These are phyloP conservation scores for Carex littledalei DNA, from an alignment of 176 grass and related monocot genomes.

Conservation along the genomic window DNA sequence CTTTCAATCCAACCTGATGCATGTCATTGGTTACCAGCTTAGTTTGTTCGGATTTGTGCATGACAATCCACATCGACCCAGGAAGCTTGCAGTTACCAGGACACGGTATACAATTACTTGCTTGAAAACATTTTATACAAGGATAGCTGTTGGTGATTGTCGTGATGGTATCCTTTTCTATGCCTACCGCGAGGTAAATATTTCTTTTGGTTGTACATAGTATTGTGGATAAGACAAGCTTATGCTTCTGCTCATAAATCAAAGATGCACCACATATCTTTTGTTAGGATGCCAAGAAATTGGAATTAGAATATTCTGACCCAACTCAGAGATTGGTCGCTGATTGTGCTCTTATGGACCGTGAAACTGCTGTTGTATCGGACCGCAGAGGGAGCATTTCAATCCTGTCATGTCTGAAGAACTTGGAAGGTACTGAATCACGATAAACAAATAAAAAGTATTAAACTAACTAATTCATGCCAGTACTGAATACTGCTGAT, in stretches of 20 bases:
- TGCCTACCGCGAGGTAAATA: constrained; percentile 75
- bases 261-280: background rate
- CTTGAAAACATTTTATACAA: constrained; percentile 64
- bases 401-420: constrained; percentile 70
- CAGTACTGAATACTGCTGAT: background rate
- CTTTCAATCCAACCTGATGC: constrained; percentile 19
- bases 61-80: constrained; percentile 75
- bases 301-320: constrained; percentile 79
- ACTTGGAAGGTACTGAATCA: constrained; percentile 58
- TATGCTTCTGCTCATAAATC: background rate
- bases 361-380: constrained; percentile 78
- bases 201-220: constrained; percentile 20
- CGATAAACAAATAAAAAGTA: background rate
- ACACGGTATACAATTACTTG: constrained; percentile 91
- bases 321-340: constrained; percentile 83
- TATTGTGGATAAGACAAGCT: background rate
- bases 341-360: constrained; percentile 80
- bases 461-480: background rate
- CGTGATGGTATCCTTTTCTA: constrained; percentile 99
- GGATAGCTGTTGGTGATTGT: constrained; percentile 95
- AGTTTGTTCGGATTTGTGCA: constrained; percentile 69
- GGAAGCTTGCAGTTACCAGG: constrained; percentile 46
- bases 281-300: constrained; percentile 58
- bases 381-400: constrained; percentile 90
- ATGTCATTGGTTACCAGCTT: constrained; percentile 47